These are phyloP conservation scores for Plenodomus tracheiphilus DNA, from an alignment of 2,329 filamentous ascomycete genomes.

Conservation along the genomic window DNA sequence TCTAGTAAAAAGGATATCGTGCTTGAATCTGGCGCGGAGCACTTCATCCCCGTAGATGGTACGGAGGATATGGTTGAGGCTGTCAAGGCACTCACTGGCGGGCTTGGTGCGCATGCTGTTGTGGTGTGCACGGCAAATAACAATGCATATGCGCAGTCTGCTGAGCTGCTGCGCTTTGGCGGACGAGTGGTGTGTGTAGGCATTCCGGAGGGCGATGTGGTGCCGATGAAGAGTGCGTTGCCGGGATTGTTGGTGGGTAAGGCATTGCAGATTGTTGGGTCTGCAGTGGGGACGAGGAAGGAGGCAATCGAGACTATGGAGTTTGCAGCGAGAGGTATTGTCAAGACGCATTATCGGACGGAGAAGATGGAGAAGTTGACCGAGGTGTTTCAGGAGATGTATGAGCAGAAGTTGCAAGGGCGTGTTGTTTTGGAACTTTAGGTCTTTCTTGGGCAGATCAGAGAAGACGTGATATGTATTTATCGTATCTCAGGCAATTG, in stretches of 20 bases:
- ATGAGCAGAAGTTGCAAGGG: constrained; percentile 49
- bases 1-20: constrained; percentile 66
- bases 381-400: constrained; percentile 52
- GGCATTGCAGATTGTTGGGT: constrained; percentile 49
- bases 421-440: constrained; percentile 53
- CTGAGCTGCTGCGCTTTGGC: constrained; percentile 50
- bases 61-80: constrained; percentile 56
- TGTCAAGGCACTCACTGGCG: constrained; percentile 60
- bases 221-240: constrained; percentile 48
- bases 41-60: constrained; percentile 66
- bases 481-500: too few species aligned
- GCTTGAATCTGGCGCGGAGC: constrained; percentile 64
- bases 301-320: constrained; percentile 56
- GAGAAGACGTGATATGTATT: too few species aligned
- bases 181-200: constrained; percentile 53
- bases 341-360: constrained; percentile 53
- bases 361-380: constrained; percentile 55
- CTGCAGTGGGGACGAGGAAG: constrained; percentile 51
- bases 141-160: constrained; percentile 48
- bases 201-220: constrained; percentile 52
- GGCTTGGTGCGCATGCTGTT: constrained; percentile 63
- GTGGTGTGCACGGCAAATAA: constrained; percentile 58
- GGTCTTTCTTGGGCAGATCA: background rate
- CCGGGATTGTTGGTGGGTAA: constrained; percentile 49
- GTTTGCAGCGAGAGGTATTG: constrained; percentile 47